Base-by-base conservation (phyloP, 1,139 yeast genomes). In the Wickerhamomyces sp. region DNA sequence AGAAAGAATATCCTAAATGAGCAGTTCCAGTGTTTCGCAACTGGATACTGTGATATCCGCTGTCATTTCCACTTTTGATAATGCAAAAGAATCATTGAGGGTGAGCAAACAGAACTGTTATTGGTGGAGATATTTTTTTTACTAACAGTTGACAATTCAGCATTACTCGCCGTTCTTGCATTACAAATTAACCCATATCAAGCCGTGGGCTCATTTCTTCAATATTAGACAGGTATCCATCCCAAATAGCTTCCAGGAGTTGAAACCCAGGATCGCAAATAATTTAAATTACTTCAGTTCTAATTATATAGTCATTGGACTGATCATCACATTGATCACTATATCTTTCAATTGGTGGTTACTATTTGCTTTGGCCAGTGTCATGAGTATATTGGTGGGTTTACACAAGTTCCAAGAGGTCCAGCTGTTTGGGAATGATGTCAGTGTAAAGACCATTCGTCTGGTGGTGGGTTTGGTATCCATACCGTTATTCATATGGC, bases 131-230 rank as follows among this genome's bases (percentile, higher is more conserved):
- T 14, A 9, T 7, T 10, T 7, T 7, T 8, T 10, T 16, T 3
- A 31, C 17, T 33, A 19, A 33, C 29, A 28, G 5, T n/a, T 12
- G 2, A n/a, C 12, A n/a, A 13, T 13, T 15, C 18, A 37, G 37
- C 31, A 41, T 9, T 38, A 40, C 19, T 39, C 40, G 1, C 46
- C 48, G 14, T 45, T 37, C 24, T 13, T 45, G 8, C 43, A 45
- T 28, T 39, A 43, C 21, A 43, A 39, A 21, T 22, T 45, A 7
- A 38, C 45, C 2, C 44, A 44, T 28, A 15, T 45, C n/a, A 45
- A 43, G 18, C 45, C 45, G 8, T 25, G 43, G 15, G 35, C 26
- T 4, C 43, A 45, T 14, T 43, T 43, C 30, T 31, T 40, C 12
- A 37, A 38, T 19, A 12, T 41, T 5, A 40, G 28, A 13, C 34